Evolutionary conservation across 2,329 filamentous ascomycete species (phyloP), one percentile per base, ranked within the genome.

Genomic region (Aspergillus clavatus): DNA sequence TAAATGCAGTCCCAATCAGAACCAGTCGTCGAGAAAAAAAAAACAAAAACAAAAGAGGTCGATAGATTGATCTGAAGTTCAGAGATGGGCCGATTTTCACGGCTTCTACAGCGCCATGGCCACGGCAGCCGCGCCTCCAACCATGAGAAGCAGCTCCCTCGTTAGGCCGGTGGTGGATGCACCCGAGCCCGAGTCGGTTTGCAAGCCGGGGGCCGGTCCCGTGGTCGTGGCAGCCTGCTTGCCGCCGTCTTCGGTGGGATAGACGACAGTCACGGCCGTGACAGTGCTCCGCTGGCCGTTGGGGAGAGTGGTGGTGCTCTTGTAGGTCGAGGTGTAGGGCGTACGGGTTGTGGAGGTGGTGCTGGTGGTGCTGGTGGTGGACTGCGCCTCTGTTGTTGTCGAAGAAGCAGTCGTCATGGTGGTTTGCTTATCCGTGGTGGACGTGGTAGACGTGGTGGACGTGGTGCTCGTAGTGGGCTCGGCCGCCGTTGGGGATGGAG

Each of bases 191-290:
- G 55, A 63, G 40, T 59, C 65, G 10, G 68, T 69, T 48, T 74
- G 71, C 47, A 75, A 56, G 27, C 66, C 60, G 5, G 72, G 69
- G 4, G 60, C 51, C 3, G 53, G 52, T 1, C 55, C 50, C 7
- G 55, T 56, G 12, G 58, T 60, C 3, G 54, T 49, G 1, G 59
- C 57, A 3, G 54, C 45, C 19, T 49, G 57, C 1, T 56, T 58
- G 4, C 51, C 48, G 19, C 54, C 45, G 11, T 65, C 63, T 18
- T 45, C 42, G 16, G 54, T 54, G 7, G 70, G 68, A 35, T 70
- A 62, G 36, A 74, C 67, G 26, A 74, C 61, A 2, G 72, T 69
- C n/a, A 73, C 58, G 29, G 68, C 63, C 8, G 72, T 75, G 47
- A 71, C 62, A 33, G 72, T 74, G 50, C 60, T 63, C 18, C 66